Conservation (phyloP, 2,329 filamentous ascomycete species). For the Colletotrichum sp. region DNA sequence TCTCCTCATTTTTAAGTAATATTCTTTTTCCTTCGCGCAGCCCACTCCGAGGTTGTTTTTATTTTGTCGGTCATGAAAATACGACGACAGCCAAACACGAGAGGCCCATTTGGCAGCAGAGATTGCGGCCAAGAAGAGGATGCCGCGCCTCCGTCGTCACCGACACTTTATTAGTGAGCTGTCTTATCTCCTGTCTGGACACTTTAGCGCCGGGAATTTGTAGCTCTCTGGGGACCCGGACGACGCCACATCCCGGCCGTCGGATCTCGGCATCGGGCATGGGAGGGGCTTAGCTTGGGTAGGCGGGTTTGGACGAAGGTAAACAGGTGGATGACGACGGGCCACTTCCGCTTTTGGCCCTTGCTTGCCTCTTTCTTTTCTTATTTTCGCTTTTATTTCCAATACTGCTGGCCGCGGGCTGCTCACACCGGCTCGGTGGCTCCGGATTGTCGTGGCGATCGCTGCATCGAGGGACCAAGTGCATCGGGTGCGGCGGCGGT, state of each 20-base stretch:
- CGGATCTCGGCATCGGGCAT: constrained; percentile 13
- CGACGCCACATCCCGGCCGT: constrained; percentile 19
- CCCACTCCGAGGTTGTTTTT: neutral
- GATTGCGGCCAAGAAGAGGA: neutral
- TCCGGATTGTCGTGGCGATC: neutral
- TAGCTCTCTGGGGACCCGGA: neutral
- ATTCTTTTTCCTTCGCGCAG: neutral
- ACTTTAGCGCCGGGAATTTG: neutral
- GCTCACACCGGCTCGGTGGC: neutral
- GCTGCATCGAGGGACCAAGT: neutral
- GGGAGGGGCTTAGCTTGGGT: neutral
- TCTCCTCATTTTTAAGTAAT: neutral
- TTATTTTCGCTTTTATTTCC: neutral
- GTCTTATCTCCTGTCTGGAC: neutral
- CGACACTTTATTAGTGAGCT: neutral
- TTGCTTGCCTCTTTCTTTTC: neutral
- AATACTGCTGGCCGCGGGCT: neutral
- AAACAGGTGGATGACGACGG: neutral
- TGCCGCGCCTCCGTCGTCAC: constrained; percentile 2
- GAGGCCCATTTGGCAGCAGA: neutral
- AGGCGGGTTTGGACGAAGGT: constrained; percentile 1
- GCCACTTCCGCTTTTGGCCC: neutral
- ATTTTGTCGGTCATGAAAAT: neutral
- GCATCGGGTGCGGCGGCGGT: neutral
- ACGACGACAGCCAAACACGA: neutral